Evolutionary conservation across 169 alveolate species (phyloP).

Genomic region (Plasmodium vivax): DNA sequence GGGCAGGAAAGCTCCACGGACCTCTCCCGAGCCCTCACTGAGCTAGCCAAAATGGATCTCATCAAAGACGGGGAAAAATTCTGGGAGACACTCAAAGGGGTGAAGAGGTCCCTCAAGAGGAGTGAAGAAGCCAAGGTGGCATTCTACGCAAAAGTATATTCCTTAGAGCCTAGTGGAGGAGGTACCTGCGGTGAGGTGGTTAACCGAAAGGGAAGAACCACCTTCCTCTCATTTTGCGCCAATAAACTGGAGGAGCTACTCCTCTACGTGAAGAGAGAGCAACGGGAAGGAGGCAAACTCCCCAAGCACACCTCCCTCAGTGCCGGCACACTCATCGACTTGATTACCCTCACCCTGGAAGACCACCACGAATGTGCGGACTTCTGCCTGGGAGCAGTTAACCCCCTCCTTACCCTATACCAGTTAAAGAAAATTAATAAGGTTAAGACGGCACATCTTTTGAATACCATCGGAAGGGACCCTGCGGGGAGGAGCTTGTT

Average conservation of each 20-base stretch:
- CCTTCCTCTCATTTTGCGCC: constrained; percentile 6
- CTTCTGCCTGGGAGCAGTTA: constrained; percentile 18
- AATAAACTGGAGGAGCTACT: background rate
- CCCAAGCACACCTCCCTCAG: background rate
- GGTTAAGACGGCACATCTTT: background rate
- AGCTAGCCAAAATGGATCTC: constrained; percentile 11
- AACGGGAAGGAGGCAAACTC: background rate
- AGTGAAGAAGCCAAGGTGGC: background rate
- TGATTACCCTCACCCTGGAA: constrained; percentile 11
- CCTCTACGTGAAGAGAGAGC: background rate
- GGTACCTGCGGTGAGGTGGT: background rate
- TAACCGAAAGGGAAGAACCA: background rate
- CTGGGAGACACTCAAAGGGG: background rate
- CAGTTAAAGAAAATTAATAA: background rate
- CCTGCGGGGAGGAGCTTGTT: background rate
- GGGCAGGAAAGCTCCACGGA: background rate
- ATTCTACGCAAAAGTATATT: background rate
- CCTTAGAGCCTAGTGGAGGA: background rate
- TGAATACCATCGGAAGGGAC: constrained; percentile 6
- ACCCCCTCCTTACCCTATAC: constrained; percentile 27
- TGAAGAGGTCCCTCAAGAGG: background rate
- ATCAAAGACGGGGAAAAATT: background rate
- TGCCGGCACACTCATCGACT: background rate
- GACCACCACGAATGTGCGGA: constrained; percentile 5
- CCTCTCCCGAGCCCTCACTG: background rate